phyloP scores from a whole-genome alignment of 2,329 filamentous ascomycete species.

The Fusarium concolor region DNA sequence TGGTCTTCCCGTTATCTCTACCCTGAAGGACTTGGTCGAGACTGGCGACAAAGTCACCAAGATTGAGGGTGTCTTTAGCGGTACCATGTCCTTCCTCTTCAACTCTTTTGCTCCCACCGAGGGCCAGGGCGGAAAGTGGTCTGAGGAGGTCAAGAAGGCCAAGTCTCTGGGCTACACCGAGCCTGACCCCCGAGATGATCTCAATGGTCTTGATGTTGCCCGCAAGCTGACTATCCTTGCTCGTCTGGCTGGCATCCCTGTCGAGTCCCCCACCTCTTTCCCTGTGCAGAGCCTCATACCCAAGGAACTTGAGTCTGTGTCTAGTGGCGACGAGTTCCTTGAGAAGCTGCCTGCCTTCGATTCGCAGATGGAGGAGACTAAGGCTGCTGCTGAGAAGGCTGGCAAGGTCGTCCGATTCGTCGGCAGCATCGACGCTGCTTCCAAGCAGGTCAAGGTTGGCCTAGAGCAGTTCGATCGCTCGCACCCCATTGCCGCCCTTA shows the following conservation, averaged over 20 bases:
- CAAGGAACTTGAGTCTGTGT: slow-evolving; percentile 80
- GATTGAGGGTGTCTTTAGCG: slow-evolving; percentile 97
- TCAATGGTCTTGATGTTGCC: slow-evolving; percentile 92
- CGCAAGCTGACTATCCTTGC: slow-evolving; percentile 96
- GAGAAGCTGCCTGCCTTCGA: slow-evolving; percentile 84
- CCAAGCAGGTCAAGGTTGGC: slow-evolving; percentile 87
- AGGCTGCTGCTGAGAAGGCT: slow-evolving; percentile 83
- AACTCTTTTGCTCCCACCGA: slow-evolving; percentile 92
- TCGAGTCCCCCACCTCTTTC: slow-evolving; percentile 88
- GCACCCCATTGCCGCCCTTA: slow-evolving; percentile 91
- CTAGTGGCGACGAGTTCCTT: slow-evolving; percentile 88
- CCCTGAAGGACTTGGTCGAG: slow-evolving; percentile 91
- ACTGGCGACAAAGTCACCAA: slow-evolving; percentile 92
- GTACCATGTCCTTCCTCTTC: slow-evolving; percentile 98
- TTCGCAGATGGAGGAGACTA: slow-evolving; percentile 87
- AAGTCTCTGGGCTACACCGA: slow-evolving; percentile 94
- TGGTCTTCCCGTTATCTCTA: slow-evolving; percentile 92
- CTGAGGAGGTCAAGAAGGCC: slow-evolving; percentile 89
- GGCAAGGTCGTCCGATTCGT: slow-evolving; percentile 96
- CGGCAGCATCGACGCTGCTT: slow-evolving; percentile 88
- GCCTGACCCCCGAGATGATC: slow-evolving; percentile 85
- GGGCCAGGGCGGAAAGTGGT: slow-evolving; percentile 83
- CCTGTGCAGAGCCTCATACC: slow-evolving; percentile 95
- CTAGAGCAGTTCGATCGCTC: slow-evolving; percentile 88
- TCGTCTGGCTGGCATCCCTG: slow-evolving; percentile 81